These are phyloP conservation scores for grape (Vitis vinifera) DNA, from an alignment of 164 flowering plant genomes.

Conservation along the genomic window DNA sequence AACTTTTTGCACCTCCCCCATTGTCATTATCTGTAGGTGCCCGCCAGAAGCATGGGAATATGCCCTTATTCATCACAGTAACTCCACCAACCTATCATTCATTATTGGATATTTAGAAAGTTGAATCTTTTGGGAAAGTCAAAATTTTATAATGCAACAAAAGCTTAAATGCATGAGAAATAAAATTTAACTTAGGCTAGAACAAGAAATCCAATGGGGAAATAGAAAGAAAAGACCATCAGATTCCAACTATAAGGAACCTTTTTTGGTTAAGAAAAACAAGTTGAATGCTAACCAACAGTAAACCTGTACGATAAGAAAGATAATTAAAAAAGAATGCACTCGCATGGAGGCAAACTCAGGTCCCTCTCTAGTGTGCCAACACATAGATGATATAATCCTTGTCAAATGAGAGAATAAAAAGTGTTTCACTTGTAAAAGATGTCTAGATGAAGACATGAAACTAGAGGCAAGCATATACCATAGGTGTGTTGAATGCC, in stretches of 20 bases:
- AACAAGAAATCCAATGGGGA: background rate
- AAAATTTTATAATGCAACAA: background rate
- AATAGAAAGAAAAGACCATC: background rate
- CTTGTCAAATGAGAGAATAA: background rate
- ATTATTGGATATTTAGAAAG: constrained; percentile 4
- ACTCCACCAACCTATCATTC: constrained; percentile 67
- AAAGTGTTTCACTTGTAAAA: background rate
- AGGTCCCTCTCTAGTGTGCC: too few relatives aligned
- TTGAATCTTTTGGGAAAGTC: background rate
- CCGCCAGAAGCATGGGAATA: constrained; percentile 93
- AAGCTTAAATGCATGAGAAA: background rate
- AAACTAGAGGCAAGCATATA: background rate
- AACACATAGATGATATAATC: too few relatives aligned
- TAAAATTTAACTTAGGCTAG: background rate
- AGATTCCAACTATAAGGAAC: too few relatives aligned
- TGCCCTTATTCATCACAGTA: constrained; percentile 59
- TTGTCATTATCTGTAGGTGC: constrained; percentile 98
- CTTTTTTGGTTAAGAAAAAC: background rate
- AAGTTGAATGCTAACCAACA: background rate
- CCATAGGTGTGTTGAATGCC: background rate
- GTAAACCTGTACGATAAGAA: background rate
- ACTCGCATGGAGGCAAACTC: background rate
- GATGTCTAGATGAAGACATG: background rate
- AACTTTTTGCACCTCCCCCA: constrained; percentile 75
- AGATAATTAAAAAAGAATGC: background rate